Percentiles rank a stretch among this genome's conserved stretches.
Conservation (phyloP, 1,284 basidiomycete species). For the Heterobasidion occidentale region DNA sequence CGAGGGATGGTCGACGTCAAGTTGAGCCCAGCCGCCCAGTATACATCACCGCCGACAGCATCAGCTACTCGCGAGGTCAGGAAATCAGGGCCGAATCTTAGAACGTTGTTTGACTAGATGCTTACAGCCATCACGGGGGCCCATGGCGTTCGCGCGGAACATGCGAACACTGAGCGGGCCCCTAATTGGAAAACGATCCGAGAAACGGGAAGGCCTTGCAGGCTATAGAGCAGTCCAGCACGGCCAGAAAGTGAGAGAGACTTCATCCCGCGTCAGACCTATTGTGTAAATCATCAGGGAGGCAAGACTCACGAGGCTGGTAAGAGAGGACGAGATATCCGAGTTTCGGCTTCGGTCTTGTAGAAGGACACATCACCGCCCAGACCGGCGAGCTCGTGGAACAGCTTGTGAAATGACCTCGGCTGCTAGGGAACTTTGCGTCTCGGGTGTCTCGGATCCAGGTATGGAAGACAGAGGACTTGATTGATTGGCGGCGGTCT, state of each 20-base stretch:
- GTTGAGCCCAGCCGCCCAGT: constrained; percentile 80
- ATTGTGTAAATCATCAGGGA: background rate
- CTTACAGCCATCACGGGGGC: constrained; percentile 74
- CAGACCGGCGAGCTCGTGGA: constrained; percentile 74
- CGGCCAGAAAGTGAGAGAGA: constrained; percentile 57
- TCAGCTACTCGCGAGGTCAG: constrained; percentile 39
- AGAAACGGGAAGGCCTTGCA: constrained; percentile 49
- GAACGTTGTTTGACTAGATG: background rate
- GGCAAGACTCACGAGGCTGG: constrained; percentile 40
- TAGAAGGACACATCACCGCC: constrained; percentile 67
- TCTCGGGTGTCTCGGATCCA: constrained; percentile 78
- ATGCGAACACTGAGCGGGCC: constrained; percentile 87
- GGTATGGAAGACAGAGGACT: constrained; percentile 80
- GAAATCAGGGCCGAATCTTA: background rate
- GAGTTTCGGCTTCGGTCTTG: constrained; percentile 66
- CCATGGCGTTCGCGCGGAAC: constrained; percentile 82
- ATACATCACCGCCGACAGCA: constrained; percentile 84
- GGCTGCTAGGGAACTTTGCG: constrained; percentile 57
- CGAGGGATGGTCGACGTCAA: constrained; percentile 74
- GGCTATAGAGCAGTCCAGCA: constrained; percentile 53
- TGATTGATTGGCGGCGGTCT: constrained; percentile 72
- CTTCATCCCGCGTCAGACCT: constrained; percentile 25
- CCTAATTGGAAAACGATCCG: constrained; percentile 93
- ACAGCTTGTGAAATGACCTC: constrained; percentile 54
- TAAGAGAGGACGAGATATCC: constrained; percentile 52